A percentile compares a stretch with the other conserved stretches of the same genome.
Evolutionary conservation across 2,329 filamentous ascomycete species (phyloP).

Genomic region (Calycina herbarum): DNA sequence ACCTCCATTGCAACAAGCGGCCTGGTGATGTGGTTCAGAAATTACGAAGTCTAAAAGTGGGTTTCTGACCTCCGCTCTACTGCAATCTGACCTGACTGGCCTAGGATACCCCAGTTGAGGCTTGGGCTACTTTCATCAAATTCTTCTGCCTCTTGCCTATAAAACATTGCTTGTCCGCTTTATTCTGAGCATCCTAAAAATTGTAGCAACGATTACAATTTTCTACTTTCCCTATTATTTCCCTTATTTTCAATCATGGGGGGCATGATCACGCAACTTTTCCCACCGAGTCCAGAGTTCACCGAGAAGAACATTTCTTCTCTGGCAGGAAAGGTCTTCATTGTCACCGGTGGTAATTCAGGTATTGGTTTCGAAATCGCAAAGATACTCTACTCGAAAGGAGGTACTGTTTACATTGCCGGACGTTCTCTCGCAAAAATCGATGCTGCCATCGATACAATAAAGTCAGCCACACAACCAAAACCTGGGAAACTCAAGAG

Average conservation of each 20-base stretch:
- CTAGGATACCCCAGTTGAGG: too few relatives aligned
- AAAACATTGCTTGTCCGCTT: too few relatives aligned
- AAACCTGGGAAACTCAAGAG: constrained; percentile 38
- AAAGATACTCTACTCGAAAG: constrained; percentile 42
- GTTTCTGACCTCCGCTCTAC: too few relatives aligned
- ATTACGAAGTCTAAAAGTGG: too few relatives aligned
- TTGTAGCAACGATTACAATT: too few relatives aligned
- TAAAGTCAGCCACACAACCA: constrained; percentile 22
- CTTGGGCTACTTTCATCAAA: too few relatives aligned
- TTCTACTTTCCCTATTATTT: too few relatives aligned
- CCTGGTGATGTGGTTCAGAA: too few relatives aligned
- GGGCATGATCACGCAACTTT: constrained; percentile 26
- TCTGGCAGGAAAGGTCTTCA: constrained; percentile 41
- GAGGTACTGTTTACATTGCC: constrained; percentile 45
- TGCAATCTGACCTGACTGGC: too few relatives aligned
- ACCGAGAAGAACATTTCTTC: constrained; percentile 43
- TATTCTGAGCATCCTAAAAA: too few relatives aligned
- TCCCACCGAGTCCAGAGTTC: constrained; percentile 41
- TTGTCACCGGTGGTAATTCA: constrained; percentile 43
- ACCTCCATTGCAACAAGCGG: not conserved
- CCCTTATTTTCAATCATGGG: not conserved
- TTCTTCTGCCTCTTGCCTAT: too few relatives aligned
- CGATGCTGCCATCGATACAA: constrained; percentile 32
- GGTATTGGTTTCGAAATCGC: constrained; percentile 41
- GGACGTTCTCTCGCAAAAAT: constrained; percentile 42